Evolutionary conservation across 345 rosid species (phyloP).

Genomic region (Laguncularia racemosa): DNA sequence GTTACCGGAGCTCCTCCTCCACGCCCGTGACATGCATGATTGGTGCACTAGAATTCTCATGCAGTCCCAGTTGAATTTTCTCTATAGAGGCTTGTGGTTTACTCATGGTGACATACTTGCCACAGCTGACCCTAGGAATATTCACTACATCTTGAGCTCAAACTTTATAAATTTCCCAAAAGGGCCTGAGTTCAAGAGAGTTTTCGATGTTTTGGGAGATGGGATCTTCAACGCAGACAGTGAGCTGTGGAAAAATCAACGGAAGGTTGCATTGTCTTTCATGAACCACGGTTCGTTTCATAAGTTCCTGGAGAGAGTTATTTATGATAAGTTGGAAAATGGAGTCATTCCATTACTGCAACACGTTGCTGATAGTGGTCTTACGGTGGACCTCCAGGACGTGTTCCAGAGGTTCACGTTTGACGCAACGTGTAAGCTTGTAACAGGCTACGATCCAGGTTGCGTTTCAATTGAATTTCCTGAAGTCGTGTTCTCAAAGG

Average conservation of each 20-base stretch:
- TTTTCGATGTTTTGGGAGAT: constrained; percentile 45
- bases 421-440: constrained; percentile 28
- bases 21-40: too few relatives aligned
- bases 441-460: constrained; percentile 33
- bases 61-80: too few relatives aligned
- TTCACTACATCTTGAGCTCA: constrained; percentile 44
- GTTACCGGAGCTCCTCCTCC: too few relatives aligned
- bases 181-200: constrained; percentile 34
- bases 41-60: too few relatives aligned
- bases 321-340: too few relatives aligned
- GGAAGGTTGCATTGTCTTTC: constrained; percentile 27
- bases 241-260: constrained; percentile 37
- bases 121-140: constrained; percentile 46
- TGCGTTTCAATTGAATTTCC: constrained; percentile 27
- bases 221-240: constrained; percentile 46
- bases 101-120: too few relatives aligned
- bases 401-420: constrained; percentile 37
- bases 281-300: constrained; percentile 20
- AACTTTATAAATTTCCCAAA: constrained; percentile 47
- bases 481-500: constrained; percentile 16
- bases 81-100: too few relatives aligned
- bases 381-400: constrained; percentile 32
- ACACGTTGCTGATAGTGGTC: too few relatives aligned
- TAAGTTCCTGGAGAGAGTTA: constrained; percentile 1
- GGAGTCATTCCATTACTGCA: too few relatives aligned